Conservation (phyloP, 768 basidiomycete genomes). For the Collybia nuda region DNA sequence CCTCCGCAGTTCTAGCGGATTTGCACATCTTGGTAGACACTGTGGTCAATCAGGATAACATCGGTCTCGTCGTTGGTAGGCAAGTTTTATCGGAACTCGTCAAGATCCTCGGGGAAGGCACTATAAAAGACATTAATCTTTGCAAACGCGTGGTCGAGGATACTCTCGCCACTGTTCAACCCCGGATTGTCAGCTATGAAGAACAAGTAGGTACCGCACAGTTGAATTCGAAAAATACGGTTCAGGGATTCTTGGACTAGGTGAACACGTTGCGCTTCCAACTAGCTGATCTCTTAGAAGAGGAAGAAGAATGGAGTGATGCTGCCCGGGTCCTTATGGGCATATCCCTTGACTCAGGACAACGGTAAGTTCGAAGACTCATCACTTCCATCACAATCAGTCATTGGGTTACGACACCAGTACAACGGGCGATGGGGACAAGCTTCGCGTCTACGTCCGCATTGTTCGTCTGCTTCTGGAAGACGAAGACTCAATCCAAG, state of each 20-base stretch:
- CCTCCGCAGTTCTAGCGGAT: conserved; percentile 45
- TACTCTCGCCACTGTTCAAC: conserved; percentile 67
- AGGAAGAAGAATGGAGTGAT: conserved; percentile 91
- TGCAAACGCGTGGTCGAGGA: conserved; percentile 77
- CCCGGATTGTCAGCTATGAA: conserved; percentile 88
- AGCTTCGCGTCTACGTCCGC: conserved; percentile 87
- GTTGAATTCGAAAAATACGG: background rate
- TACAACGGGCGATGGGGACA: conserved; percentile 76
- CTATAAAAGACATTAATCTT: conserved; percentile 51
- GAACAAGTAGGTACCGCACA: conserved; percentile 70
- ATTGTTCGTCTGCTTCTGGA: conserved; percentile 93
- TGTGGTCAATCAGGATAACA: conserved; percentile 78
- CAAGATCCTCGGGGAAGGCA: conserved; percentile 57
- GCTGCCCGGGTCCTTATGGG: conserved; percentile 92
- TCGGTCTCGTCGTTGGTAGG: conserved; percentile 85
- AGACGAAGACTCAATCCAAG: conserved; percentile 95
- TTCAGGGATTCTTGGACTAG: conserved; percentile 35
- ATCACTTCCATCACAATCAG: conserved; percentile 2
- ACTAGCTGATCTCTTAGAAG: conserved; percentile 87
- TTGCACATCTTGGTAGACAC: conserved; percentile 75
- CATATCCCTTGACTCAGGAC: conserved; percentile 87
- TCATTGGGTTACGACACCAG: conserved; percentile 30
- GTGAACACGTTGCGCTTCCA: conserved; percentile 82
- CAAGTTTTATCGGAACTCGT: conserved; percentile 87
- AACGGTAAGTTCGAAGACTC: conserved; percentile 54